Evolutionary conservation across 495 filamentous ascomycete genomes (phyloP).

Genomic region (Podospora australis): DNA sequence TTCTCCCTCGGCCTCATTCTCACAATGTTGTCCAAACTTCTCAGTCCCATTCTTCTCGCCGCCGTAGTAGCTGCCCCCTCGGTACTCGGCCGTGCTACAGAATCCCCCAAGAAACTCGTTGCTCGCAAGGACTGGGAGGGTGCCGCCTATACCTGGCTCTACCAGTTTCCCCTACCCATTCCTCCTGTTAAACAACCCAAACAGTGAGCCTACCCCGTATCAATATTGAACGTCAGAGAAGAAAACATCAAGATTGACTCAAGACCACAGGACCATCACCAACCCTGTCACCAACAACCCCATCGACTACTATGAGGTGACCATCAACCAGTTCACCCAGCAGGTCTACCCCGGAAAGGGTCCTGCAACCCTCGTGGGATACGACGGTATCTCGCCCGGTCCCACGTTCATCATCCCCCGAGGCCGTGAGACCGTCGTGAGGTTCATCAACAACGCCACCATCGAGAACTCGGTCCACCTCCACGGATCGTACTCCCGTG

Average conservation of each 20-base stretch:
- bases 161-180: conserved; percentile 41
- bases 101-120: background rate
- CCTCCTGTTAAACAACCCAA: conserved; percentile 39
- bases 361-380: conserved; percentile 42
- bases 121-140: conserved; percentile 20
- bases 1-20: background rate
- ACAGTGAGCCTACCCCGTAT: conserved; percentile 21
- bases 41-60: background rate
- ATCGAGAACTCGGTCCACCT: conserved; percentile 41
- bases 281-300: conserved; percentile 26
- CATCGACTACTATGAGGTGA: conserved; percentile 40
- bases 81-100: background rate
- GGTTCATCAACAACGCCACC: conserved; percentile 45
- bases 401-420: conserved; percentile 41
- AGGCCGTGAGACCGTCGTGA: conserved; percentile 44
- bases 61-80: background rate
- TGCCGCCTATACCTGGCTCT: conserved; percentile 37
- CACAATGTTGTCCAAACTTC: background rate
- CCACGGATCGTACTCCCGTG: conserved; percentile 44
- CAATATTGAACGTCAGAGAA: no score
- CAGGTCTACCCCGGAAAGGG: conserved; percentile 43
- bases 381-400: conserved; percentile 49
- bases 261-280: conserved; percentile 17
- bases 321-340: conserved; percentile 39
- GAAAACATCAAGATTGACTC: no score